These are phyloP conservation scores for Durotheca rogersii DNA, from an alignment of 495 filamentous ascomycete genomes.

Conservation along the genomic window DNA sequence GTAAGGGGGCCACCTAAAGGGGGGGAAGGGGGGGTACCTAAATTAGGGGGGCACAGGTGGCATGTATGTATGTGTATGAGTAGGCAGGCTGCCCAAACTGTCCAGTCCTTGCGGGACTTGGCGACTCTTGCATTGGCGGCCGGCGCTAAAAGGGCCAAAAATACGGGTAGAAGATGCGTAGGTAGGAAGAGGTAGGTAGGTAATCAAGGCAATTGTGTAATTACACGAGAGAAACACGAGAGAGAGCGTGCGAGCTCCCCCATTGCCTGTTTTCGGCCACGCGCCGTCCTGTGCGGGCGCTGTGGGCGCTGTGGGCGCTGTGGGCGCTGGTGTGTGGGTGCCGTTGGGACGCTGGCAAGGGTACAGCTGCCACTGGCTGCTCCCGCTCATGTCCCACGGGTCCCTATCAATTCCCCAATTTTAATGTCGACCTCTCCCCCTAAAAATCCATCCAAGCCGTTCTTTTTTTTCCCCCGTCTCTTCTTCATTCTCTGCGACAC, in stretches of 20 bases:
- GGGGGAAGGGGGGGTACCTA: no score
- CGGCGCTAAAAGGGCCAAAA: constrained; percentile 19
- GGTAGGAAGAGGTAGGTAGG: no score
- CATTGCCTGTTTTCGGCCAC: no score
- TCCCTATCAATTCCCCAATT: constrained; percentile 30
- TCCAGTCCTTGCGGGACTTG: no score
- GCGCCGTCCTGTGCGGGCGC: no score
- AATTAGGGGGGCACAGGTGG: no score
- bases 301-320: background rate
- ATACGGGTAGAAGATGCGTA: no score
- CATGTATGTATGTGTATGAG: no score
- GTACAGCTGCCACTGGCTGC: constrained; percentile 4
- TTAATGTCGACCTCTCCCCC: constrained; percentile 30
- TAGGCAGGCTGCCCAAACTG: no score
- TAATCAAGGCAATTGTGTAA: no score
- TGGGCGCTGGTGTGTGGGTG: background rate
- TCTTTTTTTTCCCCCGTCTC: constrained; percentile 9
- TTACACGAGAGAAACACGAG: no score
- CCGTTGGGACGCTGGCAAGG: constrained; percentile 19
- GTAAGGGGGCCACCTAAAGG: no score
- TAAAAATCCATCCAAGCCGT: constrained; percentile 4
- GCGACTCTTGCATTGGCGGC: constrained; percentile 15
- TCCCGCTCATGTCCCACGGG: constrained; percentile 1
- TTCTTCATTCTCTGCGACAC: constrained; percentile 21
- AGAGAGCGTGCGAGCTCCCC: constrained; percentile 5